Percentiles rank a stretch among this genome's conserved stretches.
phyloP scores from a whole-genome alignment of 2,329 filamentous ascomycete species.

The Aspergillus fumigatiaffinis region DNA sequence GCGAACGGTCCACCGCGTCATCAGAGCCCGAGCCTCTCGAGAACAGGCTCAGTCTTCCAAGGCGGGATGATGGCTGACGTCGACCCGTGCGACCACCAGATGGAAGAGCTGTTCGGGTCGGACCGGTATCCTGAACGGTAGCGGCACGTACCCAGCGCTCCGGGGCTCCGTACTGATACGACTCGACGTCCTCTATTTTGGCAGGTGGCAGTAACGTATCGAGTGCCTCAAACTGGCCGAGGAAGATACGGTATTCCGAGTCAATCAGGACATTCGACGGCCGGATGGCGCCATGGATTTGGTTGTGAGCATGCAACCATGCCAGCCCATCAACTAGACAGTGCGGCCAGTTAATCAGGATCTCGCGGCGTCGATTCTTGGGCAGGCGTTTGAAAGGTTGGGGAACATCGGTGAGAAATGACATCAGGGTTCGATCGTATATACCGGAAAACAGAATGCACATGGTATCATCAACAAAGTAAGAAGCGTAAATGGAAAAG shows the following conservation, averaged over 20 bases:
- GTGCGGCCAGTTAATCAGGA: conserved; percentile 45
- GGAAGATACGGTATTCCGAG: conserved; percentile 52
- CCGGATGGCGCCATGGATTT: conserved; percentile 54
- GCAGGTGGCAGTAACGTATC: conserved; percentile 52
- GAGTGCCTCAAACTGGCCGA: conserved; percentile 56
- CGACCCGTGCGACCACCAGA: conserved; percentile 41
- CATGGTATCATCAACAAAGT: conserved; percentile 41
- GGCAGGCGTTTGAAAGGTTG: conserved; percentile 39
- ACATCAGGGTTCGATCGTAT: conserved; percentile 39
- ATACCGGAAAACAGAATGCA: conserved; percentile 42
- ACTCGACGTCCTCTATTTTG: conserved; percentile 52
- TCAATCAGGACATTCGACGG: conserved; percentile 60
- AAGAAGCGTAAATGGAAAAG: conserved; percentile 43
- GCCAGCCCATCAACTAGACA: conserved; percentile 53
- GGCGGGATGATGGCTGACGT: conserved; percentile 17
- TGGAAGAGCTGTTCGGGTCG: conserved; percentile 29
- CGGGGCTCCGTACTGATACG: conserved; percentile 57
- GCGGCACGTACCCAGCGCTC: conserved; percentile 47
- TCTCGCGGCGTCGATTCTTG: conserved; percentile 41
- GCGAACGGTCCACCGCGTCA: conserved; percentile 14
- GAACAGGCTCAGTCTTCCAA: conserved; percentile 16
- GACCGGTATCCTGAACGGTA: conserved; percentile 32
- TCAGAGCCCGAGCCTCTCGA: conserved; percentile 16
- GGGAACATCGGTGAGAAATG: conserved; percentile 42
- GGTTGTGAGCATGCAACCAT: conserved; percentile 53